These are phyloP conservation scores for Tulasnella sp. DNA, from an alignment of 768 basidiomycete species.

Conservation along the genomic window DNA sequence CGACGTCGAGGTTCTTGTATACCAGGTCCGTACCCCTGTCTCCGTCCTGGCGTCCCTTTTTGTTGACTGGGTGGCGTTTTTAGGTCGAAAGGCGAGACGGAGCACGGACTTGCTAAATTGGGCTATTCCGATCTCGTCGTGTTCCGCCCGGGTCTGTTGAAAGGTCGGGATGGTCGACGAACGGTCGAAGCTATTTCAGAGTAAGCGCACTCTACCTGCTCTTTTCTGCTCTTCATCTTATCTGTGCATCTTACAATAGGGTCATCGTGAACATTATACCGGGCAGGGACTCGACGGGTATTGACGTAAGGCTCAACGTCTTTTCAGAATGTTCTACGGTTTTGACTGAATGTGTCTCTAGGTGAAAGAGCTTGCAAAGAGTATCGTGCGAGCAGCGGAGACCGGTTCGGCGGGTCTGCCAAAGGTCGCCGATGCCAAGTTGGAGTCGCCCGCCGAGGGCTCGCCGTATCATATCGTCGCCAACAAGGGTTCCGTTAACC, in stretches of 20 bases:
- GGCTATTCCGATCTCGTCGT: constrained; percentile 62
- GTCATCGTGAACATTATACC: constrained; percentile 31
- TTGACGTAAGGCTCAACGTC: constrained; percentile 30
- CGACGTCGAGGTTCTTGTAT: constrained; percentile 42
- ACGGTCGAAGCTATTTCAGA: constrained; percentile 32
- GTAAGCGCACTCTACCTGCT: constrained; percentile 27
- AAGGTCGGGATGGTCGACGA: constrained; percentile 33
- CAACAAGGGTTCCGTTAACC: constrained; percentile 37
- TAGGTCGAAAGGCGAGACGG: constrained; percentile 67
- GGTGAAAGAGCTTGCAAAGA: constrained; percentile 42
- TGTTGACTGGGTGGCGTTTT: neutral
- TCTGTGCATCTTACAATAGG: constrained; percentile 23
- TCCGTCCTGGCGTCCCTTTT: neutral
- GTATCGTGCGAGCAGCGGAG: constrained; percentile 41
- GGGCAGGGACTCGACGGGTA: constrained; percentile 32
- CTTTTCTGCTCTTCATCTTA: neutral
- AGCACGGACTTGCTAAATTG: constrained; percentile 48
- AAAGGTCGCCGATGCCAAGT: constrained; percentile 32
- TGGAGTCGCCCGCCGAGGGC: constrained; percentile 29
- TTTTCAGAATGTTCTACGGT: neutral
- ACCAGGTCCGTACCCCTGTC: constrained; percentile 26
- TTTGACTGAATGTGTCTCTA: constrained; percentile 22
- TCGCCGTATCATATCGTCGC: constrained; percentile 41
- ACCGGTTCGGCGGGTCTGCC: constrained; percentile 43
- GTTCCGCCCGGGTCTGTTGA: constrained; percentile 50